A percentile compares a stretch with the other conserved stretches of the same genome.
Conservation (phyloP, 2,329 filamentous ascomycete species). For the Dactylellina leptospora region DNA sequence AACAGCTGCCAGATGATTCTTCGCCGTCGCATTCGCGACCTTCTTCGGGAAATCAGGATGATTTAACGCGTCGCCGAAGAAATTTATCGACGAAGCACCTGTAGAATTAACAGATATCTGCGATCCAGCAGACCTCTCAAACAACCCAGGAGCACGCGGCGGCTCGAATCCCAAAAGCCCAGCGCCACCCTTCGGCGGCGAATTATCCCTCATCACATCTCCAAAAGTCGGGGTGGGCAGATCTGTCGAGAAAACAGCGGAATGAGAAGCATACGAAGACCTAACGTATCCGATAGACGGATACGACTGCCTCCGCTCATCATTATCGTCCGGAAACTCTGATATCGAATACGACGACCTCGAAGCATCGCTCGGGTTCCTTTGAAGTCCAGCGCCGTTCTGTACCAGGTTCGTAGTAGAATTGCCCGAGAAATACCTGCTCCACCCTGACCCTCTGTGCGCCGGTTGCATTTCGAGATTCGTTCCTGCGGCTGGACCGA, state of each 20-base stretch:
- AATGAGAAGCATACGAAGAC: conserved; percentile 47
- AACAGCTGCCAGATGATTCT: conserved; percentile 10
- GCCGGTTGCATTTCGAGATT: conserved; percentile 51
- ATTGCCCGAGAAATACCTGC: conserved; percentile 57
- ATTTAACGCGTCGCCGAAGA: conserved; percentile 49
- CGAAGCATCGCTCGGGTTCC: conserved; percentile 47
- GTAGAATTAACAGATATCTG: conserved; percentile 47
- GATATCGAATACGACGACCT: conserved; percentile 52
- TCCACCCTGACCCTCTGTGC: conserved; percentile 56
- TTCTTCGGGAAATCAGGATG: conserved; percentile 51
- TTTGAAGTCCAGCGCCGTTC: conserved; percentile 40
- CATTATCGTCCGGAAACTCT: conserved; percentile 44
- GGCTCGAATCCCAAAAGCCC: conserved; percentile 49
- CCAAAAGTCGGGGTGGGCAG: conserved; percentile 50
- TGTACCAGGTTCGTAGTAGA: conserved; percentile 56
- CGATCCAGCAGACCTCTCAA: conserved; percentile 41
- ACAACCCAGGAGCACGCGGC: conserved; percentile 44
- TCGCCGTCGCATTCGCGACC: conserved; percentile 35
- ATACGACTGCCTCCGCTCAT: conserved; percentile 49
- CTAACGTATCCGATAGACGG: conserved; percentile 51
- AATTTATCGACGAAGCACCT: conserved; percentile 52
- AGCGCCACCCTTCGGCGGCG: conserved; percentile 30
- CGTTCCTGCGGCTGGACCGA: conserved; percentile 44
- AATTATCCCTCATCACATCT: conserved; percentile 49
- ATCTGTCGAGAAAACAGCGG: conserved; percentile 41